phyloP scores from a whole-genome alignment of 2,329 filamentous ascomycete species.

The Ramularia collo-cygni region DNA sequence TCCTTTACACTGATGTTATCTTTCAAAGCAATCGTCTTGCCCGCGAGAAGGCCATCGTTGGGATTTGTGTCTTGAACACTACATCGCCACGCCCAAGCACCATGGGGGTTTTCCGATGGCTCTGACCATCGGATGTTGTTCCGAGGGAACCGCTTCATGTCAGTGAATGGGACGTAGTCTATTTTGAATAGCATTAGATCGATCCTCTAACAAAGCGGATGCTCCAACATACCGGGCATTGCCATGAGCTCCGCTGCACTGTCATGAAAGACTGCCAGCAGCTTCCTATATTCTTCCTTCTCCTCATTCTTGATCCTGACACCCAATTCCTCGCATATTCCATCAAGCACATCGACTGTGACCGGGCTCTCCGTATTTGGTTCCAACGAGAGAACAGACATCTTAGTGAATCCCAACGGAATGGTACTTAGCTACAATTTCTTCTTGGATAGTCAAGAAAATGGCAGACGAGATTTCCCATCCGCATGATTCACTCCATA shows the following conservation, averaged over 20 bases:
- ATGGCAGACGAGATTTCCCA: too few species aligned
- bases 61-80: constrained; percentile 28
- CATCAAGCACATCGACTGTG: constrained; percentile 28
- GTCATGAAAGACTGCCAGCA: constrained; percentile 36
- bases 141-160: constrained; percentile 32
- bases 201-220: too few species aligned
- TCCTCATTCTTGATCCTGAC: constrained; percentile 31
- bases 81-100: constrained; percentile 41
- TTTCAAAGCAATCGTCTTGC: constrained; percentile 39
- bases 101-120: constrained; percentile 31
- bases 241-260: constrained; percentile 33
- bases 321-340: constrained; percentile 28
- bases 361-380: constrained; percentile 30
- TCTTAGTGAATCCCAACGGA: constrained; percentile 11
- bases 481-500: too few species aligned
- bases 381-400: constrained; percentile 35
- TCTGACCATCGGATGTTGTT: constrained; percentile 31
- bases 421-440: background rate
- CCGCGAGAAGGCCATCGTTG: constrained; percentile 29
- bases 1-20: constrained; percentile 44
- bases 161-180: constrained; percentile 30
- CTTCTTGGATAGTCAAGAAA: too few species aligned
- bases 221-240: constrained; percentile 22
- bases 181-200: background rate
- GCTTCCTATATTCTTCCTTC: constrained; percentile 33